These are phyloP conservation scores for Sugiyamaella neomexicana DNA, from an alignment of 1,139 yeast species.

Conservation along the genomic window DNA sequence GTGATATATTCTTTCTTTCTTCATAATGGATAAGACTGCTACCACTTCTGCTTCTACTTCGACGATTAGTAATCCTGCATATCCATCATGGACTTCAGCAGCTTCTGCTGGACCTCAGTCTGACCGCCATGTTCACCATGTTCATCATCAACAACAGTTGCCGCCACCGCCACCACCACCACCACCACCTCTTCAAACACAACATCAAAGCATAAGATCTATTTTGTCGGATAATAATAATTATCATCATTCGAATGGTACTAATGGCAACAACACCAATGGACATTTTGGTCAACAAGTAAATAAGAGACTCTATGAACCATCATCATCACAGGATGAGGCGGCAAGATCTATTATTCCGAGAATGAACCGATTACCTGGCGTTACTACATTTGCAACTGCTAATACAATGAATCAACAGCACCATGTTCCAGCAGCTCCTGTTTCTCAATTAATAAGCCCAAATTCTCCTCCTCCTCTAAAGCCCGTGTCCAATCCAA, in stretches of 20 bases:
- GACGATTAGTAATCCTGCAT: conserved; percentile 1
- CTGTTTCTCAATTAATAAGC: conserved; percentile 3
- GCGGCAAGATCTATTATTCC: not conserved
- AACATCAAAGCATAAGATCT: not conserved
- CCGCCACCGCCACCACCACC: not conserved
- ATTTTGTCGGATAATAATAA: not conserved
- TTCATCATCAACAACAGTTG: not conserved
- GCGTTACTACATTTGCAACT: conserved; percentile 4
- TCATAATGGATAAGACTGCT: not conserved
- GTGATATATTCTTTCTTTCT: too few relatives aligned
- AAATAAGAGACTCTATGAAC: not conserved
- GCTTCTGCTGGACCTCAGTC: not conserved
- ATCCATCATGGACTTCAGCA: conserved; percentile 1
- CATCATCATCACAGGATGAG: not conserved
- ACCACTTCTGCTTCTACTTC: not conserved
- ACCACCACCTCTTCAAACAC: too few relatives aligned
- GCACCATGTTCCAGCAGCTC: not conserved
- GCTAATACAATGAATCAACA: too few relatives aligned
- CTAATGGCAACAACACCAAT: too few relatives aligned
- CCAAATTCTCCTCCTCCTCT: not conserved
- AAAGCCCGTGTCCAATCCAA: too few relatives aligned
- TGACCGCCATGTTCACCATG: not conserved
- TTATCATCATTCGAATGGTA: not conserved
- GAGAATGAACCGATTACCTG: not conserved
- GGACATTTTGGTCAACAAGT: too few relatives aligned